Evolutionary conservation across 306 rosid species (phyloP), one percentile per base, ranked within the genome.

Genomic region (Glycyrrhiza uralensis): DNA sequence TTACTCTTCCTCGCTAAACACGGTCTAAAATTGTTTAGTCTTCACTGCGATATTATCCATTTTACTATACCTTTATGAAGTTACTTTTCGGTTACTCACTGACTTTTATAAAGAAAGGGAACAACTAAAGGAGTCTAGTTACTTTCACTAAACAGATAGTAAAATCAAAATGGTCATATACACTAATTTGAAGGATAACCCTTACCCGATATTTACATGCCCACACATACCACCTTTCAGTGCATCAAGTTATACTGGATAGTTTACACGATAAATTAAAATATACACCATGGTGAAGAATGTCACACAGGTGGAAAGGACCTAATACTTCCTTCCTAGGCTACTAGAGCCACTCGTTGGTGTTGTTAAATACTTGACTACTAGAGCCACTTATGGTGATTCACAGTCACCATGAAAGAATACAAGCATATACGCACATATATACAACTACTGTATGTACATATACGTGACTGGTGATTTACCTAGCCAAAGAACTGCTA

Each of bases 381-480:
- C n/a, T n/a, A n/a, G n/a, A n/a, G n/a, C n/a, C n/a, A n/a, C n/a
- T n/a, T n/a, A n/a, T n/a, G n/a, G n/a, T n/a, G n/a, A n/a, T n/a
- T n/a, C n/a, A n/a, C n/a, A n/a, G n/a, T n/a, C n/a, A 50, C 79
- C 85, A 46, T 47, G 74, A 83, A 83, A 84, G n/a, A 86, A 75
- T 78, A 81, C 79, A 62, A 46, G 74, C 69, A 71, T 71, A 49
- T 19, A 61, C 45, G 62, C 58, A 74, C 41, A 80, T 36, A 65
- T 71, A 69, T 64, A 74, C 57, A 47, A 62, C 85, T 71, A 78
- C 22, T 66, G 77, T 84, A 76, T 87, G 81, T 74, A 83, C 90
- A 85, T 83, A 83, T 52, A 72, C 45, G 11, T 10, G 45, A 10
- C 41, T 66, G 33, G 47, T 14, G 51, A 56, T 58, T 35, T 35